These are phyloP conservation scores for Diutina pseudorugosa DNA, from an alignment of 1,139 yeast genomes.

Conservation along the genomic window DNA sequence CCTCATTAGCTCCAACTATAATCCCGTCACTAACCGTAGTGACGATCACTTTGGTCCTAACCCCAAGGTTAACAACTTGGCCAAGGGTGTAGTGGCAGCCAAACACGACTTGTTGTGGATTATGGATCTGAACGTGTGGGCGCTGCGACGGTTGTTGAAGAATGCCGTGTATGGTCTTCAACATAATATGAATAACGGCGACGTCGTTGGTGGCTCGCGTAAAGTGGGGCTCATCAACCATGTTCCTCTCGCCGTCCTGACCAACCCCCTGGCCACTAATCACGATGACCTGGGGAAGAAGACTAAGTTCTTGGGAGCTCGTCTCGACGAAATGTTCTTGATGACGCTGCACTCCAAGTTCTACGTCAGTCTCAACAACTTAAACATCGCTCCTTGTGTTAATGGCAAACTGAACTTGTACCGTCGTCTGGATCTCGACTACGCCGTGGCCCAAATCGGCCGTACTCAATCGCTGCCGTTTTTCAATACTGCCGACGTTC, in stretches of 20 bases:
- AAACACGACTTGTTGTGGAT: constrained; percentile 73
- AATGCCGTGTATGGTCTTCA: constrained; percentile 29
- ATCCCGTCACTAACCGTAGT: constrained; percentile 46
- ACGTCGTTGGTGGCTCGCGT: constrained; percentile 6
- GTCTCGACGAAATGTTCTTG: constrained; percentile 74
- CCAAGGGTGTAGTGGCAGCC: constrained; percentile 63
- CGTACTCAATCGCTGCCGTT: constrained; percentile 13
- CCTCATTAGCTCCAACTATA: constrained; percentile 37
- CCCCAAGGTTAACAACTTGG: constrained; percentile 78
- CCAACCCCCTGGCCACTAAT: constrained; percentile 3
- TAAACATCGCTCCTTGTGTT: constrained; percentile 81
- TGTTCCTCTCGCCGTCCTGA: constrained; percentile 47
- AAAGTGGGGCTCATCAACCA: constrained; percentile 58
- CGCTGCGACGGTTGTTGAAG: constrained; percentile 48
- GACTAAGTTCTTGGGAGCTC: constrained; percentile 5
- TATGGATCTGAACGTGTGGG: constrained; percentile 84
- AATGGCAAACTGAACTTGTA: constrained; percentile 86
- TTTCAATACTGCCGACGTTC: constrained; percentile 20
- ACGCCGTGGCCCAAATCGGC: constrained; percentile 38
- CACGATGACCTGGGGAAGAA: not conserved
- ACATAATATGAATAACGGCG: constrained; percentile 28
- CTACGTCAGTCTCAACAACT: constrained; percentile 63
- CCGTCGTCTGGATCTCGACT: constrained; percentile 56
- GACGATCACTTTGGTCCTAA: constrained; percentile 65
- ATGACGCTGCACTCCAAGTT: constrained; percentile 78